Evolutionary conservation across 768 basidiomycete species (phyloP), one percentile per base, ranked within the genome.

Genomic region (Neoboletus brunneissimus): DNA sequence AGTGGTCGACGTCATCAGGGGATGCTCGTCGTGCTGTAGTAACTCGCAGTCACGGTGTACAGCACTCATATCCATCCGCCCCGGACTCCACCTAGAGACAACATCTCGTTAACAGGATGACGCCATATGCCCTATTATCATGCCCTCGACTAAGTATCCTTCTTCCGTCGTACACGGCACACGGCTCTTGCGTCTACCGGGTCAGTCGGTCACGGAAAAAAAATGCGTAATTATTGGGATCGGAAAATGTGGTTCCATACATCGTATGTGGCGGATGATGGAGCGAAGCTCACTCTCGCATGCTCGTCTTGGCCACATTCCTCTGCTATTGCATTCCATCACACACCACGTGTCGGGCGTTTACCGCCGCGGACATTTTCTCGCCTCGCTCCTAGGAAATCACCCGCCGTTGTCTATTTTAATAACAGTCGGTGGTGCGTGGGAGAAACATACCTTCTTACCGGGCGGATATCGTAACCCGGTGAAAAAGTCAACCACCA

Each of bases 1-100:
- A 40, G 3, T 1, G n/a, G 2, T 46, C 63, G 63, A 64, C 63
- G 63, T 64, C 63, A 64, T 62, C 62, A 59, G 53, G 41, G n/a
- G 12, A 11, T 11, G 37, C 8, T 32, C 20, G 16, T 53, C 32
- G 35, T 54, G 23, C 13, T 20, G 41, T 25, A 2, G 32, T 8
- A 5, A 23, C 0, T 16, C 1, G 13, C n/a, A n/a, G n/a, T n/a
- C n/a, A n/a, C 44, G 13, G 46, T 4, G 38, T 32, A 53, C 35
- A 35, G 37, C 47, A 23, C 40, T 7, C 11, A 9, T 11, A 27
- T 27, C 23, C 51, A 57, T 23, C 40, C 34, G 6, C 56, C 60
- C 61, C 60, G 20, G 42, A 58, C 43, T 46, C 51, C 60, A 53
- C 46, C 5, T 38, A 25, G 16, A 20, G n/a, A 2, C 51, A n/a